A percentile compares a stretch with the other conserved stretches of the same genome.
Evolutionary conservation across 2,329 filamentous ascomycete species (phyloP).

Genomic region (Ceratocystis alfenasii): DNA sequence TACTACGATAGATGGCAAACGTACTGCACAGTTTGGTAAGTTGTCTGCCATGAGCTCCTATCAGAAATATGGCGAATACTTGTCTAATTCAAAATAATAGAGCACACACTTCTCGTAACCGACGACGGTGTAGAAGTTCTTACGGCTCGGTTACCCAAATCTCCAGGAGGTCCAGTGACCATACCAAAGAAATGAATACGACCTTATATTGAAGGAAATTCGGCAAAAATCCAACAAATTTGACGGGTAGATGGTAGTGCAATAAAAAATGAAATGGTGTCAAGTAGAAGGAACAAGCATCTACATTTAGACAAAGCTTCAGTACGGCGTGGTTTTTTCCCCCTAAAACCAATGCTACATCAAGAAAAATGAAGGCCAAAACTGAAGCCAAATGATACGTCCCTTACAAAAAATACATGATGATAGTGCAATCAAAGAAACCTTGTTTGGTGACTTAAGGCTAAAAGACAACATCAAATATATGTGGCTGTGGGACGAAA

Average conservation of each 20-base stretch:
- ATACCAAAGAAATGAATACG: constrained; percentile 34
- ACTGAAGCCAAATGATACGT: too few species aligned
- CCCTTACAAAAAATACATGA: too few species aligned
- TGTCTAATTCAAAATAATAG: constrained; percentile 30
- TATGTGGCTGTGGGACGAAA: not conserved
- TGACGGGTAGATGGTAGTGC: too few species aligned
- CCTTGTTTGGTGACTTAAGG: not conserved
- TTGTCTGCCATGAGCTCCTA: constrained; percentile 21
- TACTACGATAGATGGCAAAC: constrained; percentile 76
- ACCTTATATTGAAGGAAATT: not conserved
- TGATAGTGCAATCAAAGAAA: too few species aligned
- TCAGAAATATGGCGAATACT: not conserved
- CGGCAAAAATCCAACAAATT: not conserved
- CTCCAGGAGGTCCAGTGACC: constrained; percentile 60
- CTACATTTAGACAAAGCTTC: not conserved
- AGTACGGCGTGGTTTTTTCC: too few species aligned
- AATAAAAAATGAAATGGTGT: not conserved
- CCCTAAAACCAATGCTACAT: too few species aligned
- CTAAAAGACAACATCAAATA: not conserved
- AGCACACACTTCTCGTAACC: constrained; percentile 75
- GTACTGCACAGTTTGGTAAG: constrained; percentile 84
- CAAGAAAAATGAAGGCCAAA: too few species aligned
- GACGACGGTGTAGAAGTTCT: constrained; percentile 71
- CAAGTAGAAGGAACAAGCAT: not conserved
- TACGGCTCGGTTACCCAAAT: constrained; percentile 59